These are phyloP conservation scores for Saprolegnia parasitica DNA, from an alignment of 352 stramenopile genomes.

Conservation along the genomic window DNA sequence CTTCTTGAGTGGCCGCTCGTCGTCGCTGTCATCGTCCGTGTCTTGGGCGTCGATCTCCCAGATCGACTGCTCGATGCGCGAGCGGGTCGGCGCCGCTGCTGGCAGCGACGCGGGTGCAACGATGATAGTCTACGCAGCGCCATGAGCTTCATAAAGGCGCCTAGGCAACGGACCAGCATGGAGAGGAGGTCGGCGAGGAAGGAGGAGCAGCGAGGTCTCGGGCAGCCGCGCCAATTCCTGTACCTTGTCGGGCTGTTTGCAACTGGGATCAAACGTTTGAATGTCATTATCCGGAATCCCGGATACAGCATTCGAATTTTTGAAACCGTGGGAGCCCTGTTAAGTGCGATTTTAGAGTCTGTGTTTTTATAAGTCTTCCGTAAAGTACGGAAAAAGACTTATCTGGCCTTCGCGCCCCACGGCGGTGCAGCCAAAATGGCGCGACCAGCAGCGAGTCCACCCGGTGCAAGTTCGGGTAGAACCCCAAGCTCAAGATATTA, in stretches of 20 bases:
- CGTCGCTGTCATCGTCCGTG: neutral
- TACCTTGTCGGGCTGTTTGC: too few species aligned
- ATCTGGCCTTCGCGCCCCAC: too few species aligned
- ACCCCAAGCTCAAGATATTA: too few species aligned
- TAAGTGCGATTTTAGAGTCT: neutral
- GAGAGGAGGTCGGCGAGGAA: too few species aligned
- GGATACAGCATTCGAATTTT: conserved; percentile 25
- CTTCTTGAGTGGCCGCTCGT: neutral
- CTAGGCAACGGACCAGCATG: neutral
- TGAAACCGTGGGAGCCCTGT: conserved; percentile 1
- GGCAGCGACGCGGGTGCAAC: neutral
- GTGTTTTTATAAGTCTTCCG: too few species aligned
- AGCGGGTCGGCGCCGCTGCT: too few species aligned
- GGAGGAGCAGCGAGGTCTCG: too few species aligned
- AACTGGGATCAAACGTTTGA: conserved; percentile 14
- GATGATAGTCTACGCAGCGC: neutral
- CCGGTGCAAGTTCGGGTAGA: too few species aligned
- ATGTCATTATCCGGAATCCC: neutral
- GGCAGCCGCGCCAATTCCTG: too few species aligned
- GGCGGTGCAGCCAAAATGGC: too few species aligned
- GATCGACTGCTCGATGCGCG: neutral
- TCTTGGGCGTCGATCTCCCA: neutral
- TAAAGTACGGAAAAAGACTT: too few species aligned
- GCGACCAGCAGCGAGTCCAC: too few species aligned
- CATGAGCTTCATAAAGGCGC: neutral